phyloP scores from a whole-genome alignment of 1,139 yeast species.

The Hansenula lynferdii region DNA sequence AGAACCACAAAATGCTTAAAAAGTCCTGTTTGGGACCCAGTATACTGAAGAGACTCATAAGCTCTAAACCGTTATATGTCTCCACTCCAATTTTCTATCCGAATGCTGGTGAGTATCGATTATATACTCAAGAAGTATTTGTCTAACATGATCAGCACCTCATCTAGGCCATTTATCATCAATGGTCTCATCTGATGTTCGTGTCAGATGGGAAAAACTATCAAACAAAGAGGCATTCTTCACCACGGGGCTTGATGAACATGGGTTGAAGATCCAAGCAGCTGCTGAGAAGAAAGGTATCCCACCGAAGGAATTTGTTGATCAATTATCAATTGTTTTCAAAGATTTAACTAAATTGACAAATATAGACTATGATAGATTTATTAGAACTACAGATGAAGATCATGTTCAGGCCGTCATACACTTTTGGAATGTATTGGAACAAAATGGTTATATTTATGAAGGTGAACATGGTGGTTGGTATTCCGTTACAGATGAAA shows the following conservation, averaged over 20 bases:
- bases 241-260: conserved; percentile 96
- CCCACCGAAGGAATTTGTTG: conserved; percentile 68
- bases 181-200: conserved; percentile 77
- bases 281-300: conserved; percentile 51
- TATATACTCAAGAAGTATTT: too few relatives aligned
- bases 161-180: conserved; percentile 93
- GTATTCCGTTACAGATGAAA: conserved; percentile 94
- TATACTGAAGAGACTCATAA: conserved; percentile 2
- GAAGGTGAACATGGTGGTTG: conserved; percentile 87
- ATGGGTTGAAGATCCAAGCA: conserved; percentile 87
- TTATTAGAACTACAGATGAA: conserved; percentile 83
- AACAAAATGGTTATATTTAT: conserved; percentile 62
- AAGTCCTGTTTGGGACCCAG: conserved; percentile 2
- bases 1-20: conserved; percentile 7
- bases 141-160: conserved; percentile 40
- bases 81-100: conserved; percentile 97
- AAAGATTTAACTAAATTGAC: conserved; percentile 52
- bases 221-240: conserved; percentile 45
- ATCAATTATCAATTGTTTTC: conserved; percentile 61
- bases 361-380: conserved; percentile 62
- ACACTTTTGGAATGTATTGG: conserved; percentile 62
- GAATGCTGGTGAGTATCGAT: conserved; percentile 53
- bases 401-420: conserved; percentile 70
- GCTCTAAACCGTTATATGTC: conserved; percentile 31
- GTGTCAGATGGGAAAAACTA: conserved; percentile 65